Conservation (phyloP, 192 early-diverging fungal species). For the Podila epigama region DNA sequence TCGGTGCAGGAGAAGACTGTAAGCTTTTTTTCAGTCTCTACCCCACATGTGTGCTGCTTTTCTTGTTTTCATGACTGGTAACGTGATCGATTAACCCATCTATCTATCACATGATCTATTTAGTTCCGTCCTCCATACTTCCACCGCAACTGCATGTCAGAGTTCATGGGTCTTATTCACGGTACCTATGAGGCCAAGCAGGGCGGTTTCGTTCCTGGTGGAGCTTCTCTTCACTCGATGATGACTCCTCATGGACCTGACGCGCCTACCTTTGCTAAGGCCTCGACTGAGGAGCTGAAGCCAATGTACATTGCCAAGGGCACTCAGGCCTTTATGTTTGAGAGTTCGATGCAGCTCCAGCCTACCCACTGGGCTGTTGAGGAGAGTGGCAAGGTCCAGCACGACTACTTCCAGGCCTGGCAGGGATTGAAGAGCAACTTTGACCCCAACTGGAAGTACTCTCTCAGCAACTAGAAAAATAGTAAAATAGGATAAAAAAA, state of each 20-base stretch:
- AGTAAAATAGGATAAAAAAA: not conserved
- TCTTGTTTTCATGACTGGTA: not conserved
- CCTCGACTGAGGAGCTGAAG: conserved; percentile 71
- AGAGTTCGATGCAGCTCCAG: conserved; percentile 81
- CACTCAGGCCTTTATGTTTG: conserved; percentile 97
- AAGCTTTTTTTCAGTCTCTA: conserved; percentile 27
- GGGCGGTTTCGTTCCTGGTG: conserved; percentile 91
- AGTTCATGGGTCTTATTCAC: conserved; percentile 96
- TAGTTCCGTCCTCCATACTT: conserved; percentile 93
- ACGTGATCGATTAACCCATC: no score
- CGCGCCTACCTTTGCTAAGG: conserved; percentile 74
- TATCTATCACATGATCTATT: not conserved
- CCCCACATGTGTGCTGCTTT: not conserved
- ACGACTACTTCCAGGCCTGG: conserved; percentile 93
- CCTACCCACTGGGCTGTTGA: conserved; percentile 84
- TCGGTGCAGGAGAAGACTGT: conserved; percentile 91
- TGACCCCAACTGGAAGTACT: conserved; percentile 47
- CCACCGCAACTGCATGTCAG: conserved; percentile 98
- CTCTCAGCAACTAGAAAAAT: conserved; percentile 3
- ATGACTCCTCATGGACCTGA: conserved; percentile 98
- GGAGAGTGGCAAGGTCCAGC: conserved; percentile 74
- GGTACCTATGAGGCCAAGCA: conserved; percentile 95
- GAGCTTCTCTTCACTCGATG: conserved; percentile 80
- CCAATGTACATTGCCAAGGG: conserved; percentile 85
- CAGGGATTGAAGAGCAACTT: conserved; percentile 59